These are phyloP conservation scores for Paragyromitra xinjiangensis DNA, from an alignment of 495 filamentous ascomycete genomes.

Conservation along the genomic window DNA sequence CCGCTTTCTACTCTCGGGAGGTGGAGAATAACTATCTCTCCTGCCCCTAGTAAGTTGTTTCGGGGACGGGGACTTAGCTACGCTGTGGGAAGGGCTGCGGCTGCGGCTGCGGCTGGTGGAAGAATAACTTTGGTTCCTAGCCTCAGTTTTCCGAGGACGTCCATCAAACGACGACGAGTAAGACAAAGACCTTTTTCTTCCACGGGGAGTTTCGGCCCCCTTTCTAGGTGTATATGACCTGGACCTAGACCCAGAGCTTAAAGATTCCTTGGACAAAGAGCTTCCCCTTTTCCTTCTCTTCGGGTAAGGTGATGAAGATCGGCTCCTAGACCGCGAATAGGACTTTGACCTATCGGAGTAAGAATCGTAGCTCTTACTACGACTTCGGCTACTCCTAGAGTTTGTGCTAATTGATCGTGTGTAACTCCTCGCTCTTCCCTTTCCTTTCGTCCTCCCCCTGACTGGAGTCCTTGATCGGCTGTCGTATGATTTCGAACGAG, in stretches of 20 bases:
- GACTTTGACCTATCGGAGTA: slow-evolving; percentile 44
- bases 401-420: slow-evolving; percentile 51
- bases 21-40: slow-evolving; percentile 28
- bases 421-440: slow-evolving; percentile 52
- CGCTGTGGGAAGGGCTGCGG: slow-evolving; percentile 12
- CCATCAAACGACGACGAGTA: slow-evolving; percentile 29
- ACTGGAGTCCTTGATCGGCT: slow-evolving; percentile 36
- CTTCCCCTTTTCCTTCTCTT: slow-evolving; percentile 20
- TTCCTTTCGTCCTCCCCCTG: slow-evolving; percentile 32
- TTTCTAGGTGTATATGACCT: slow-evolving; percentile 40
- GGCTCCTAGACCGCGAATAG: slow-evolving; percentile 46
- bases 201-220: slow-evolving; percentile 10
- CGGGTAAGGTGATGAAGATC: slow-evolving; percentile 33
- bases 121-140: slow-evolving; percentile 40
- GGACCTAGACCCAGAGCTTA: slow-evolving; percentile 26
- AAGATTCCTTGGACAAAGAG: slow-evolving; percentile 31
- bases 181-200: slow-evolving; percentile 40
- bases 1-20: slow-evolving; percentile 12
- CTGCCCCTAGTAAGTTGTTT: slow-evolving; percentile 18
- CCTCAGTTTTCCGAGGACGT: slow-evolving; percentile 13
- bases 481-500: slow-evolving; percentile 46
- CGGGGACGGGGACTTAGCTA: slow-evolving; percentile 19
- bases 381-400: slow-evolving; percentile 30
- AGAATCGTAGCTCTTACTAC: slow-evolving; percentile 60
- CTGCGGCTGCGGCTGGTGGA: slow-evolving; percentile 31